These are phyloP conservation scores for Canariomyces notabilis DNA, from an alignment of 2,329 filamentous ascomycete species.

Conservation along the genomic window DNA sequence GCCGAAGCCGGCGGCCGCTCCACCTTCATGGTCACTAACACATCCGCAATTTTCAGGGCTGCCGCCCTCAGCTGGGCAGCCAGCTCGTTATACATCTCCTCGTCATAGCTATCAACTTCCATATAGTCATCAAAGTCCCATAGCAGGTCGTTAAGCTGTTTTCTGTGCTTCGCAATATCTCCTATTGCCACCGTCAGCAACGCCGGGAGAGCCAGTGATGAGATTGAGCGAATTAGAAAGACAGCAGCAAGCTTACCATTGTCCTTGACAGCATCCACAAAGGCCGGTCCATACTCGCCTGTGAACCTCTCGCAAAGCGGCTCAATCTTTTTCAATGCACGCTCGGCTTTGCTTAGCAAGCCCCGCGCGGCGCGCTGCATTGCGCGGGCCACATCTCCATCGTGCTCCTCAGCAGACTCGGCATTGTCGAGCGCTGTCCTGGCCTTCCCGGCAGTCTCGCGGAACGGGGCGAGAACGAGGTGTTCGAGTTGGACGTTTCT, in stretches of 20 bases:
- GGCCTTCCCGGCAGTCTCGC: conserved; percentile 49
- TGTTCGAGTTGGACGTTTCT: conserved; percentile 19
- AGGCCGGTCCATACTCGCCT: conserved; percentile 45
- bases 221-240: too few species aligned
- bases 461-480: conserved; percentile 48
- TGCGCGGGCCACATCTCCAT: conserved; percentile 33
- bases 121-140: conserved; percentile 55
- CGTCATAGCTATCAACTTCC: conserved; percentile 47
- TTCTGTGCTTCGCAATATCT: conserved; percentile 44
- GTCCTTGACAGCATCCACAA: conserved; percentile 48
- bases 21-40: conserved; percentile 51
- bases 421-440: conserved; percentile 44
- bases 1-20: conserved; percentile 24
- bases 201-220: not conserved
- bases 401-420: conserved; percentile 7
- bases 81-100: conserved; percentile 44
- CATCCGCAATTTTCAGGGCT: conserved; percentile 45
- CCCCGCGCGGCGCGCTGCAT: conserved; percentile 46
- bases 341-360: conserved; percentile 35
- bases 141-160: conserved; percentile 44
- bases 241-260: conserved; percentile 42
- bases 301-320: conserved; percentile 45
- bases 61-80: conserved; percentile 44
- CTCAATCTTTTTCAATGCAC: conserved; percentile 42
- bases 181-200: conserved; percentile 31